phyloP scores from a whole-genome alignment of 345 rosid species.

The Salix arbutifolia region DNA sequence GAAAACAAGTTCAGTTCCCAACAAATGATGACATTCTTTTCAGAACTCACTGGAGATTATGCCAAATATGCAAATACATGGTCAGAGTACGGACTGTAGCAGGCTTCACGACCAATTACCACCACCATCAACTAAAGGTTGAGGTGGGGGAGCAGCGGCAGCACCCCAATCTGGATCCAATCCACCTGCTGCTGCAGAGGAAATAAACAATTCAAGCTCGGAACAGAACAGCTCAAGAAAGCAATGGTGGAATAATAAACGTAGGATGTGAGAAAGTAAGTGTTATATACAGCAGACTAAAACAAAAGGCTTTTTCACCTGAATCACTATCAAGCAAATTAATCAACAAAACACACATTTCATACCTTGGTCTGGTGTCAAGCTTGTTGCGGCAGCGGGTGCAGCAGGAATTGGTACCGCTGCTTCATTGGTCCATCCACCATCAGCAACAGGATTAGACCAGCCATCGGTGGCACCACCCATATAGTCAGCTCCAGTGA shows the following conservation, averaged over 20 bases:
- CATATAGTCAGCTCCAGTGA: constrained; percentile 33
- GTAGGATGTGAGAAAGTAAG: not conserved
- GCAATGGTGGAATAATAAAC: not conserved
- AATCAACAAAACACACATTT: not conserved
- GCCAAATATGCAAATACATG: not conserved
- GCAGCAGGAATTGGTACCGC: constrained; percentile 45
- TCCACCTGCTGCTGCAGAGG: not conserved
- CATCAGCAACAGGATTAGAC: constrained; percentile 45
- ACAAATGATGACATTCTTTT: not conserved
- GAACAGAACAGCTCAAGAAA: not conserved
- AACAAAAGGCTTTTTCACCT: not conserved
- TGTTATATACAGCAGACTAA: not conserved
- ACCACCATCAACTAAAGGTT: not conserved
- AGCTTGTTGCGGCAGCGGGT: constrained; percentile 36
- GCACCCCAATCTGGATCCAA: not conserved
- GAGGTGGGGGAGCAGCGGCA: not conserved
- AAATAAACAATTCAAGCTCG: not conserved
- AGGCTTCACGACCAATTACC: not conserved
- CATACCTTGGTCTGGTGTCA: constrained; percentile 34
- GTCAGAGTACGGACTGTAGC: not conserved
- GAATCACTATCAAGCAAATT: not conserved
- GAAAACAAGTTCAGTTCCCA: not conserved
- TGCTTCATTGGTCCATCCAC: constrained; percentile 53
- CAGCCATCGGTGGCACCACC: constrained; percentile 37
- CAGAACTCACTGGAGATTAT: not conserved